Evolutionary conservation across 345 rosid species (phyloP), one percentile per base, ranked within the genome.

Genomic region (Arabidopsis thaliana): DNA sequence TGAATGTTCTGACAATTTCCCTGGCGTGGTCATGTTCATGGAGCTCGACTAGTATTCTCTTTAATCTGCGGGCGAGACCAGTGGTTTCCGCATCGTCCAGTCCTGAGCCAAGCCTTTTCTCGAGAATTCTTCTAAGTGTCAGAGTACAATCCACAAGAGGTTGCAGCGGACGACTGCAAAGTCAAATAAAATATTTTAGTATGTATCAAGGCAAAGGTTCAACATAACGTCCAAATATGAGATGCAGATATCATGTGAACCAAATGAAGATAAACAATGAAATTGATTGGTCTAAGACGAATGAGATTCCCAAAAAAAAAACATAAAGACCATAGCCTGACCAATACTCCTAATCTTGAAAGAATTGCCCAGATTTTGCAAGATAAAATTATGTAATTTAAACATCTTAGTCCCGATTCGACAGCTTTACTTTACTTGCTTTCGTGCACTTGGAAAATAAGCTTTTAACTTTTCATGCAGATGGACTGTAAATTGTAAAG

Each of bases 21-120:
- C 93, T 79, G 11, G 95, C 98, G 56, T 67, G 80, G 81, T 94
- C 99, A 32, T 95, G 93, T 67, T 95, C 96, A 16, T 90, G 87
- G 78, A 94, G 89, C 60, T 87, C 93, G 7, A 92, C 97, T 48
- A 91, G 83, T 86, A 94, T 80, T 84, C 82, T 90, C 88, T 90
- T 91, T 83, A 93, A 57, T 72, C 97, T 79, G 46, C 93, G 87
- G 22, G 96, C 95, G 53, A 95, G 97, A 67, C 85, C 90, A 61
- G 82, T 83, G 2, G 82, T 82, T 80, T 90, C 99, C 8, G 45
- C 71, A 34, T 84, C 87, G 23, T 77, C 74, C 73, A 80, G 81
- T 44, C 91, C 94, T 2, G 86, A 82, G 20, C 57, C 66, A 12
- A 79, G 87, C 83, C 83, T 90, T 69, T 84, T 83, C 82, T 86